Percentiles rank a stretch among this genome's conserved stretches.
phyloP scores from a whole-genome alignment of 768 basidiomycete genomes.

The Lanmaoa pseudosensibilis region DNA sequence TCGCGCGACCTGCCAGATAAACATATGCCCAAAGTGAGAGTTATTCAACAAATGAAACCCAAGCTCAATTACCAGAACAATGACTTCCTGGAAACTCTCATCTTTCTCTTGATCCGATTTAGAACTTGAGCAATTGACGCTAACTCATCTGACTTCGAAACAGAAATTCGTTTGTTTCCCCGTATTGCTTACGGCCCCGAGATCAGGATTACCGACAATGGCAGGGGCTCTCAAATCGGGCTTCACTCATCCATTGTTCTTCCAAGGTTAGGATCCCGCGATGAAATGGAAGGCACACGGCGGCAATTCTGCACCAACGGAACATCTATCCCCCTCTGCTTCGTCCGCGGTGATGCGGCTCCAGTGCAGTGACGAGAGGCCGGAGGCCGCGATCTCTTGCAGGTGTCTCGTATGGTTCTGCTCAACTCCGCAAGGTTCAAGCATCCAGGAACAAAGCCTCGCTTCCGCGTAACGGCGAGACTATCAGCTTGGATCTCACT shows the following conservation, averaged over 20 bases:
- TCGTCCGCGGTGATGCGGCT: conserved; percentile 22
- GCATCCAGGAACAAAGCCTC: neutral
- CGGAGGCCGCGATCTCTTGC: neutral
- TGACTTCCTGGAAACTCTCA: neutral
- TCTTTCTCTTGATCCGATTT: neutral
- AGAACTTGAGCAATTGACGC: neutral
- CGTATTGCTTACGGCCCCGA: conserved; percentile 2
- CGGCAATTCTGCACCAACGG: neutral
- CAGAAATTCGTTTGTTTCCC: neutral
- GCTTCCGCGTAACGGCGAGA: conserved; percentile 3
- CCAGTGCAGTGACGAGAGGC: neutral
- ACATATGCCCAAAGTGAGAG: neutral
- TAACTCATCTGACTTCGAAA: neutral
- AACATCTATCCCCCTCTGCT: conserved; percentile 4
- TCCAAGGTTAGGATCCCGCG: conserved; percentile 8
- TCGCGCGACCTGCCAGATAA: no score
- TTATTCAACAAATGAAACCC: neutral
- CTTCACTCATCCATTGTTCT: conserved; percentile 7
- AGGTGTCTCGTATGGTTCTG: neutral
- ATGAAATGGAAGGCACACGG: conserved; percentile 20
- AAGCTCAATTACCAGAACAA: neutral
- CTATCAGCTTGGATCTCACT: neutral
- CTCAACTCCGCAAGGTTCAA: neutral
- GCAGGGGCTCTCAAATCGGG: conserved; percentile 5
- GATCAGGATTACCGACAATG: neutral